These are phyloP conservation scores for Mortierella sp. DNA, from an alignment of 371 early-diverging fungal genomes.

Conservation along the genomic window DNA sequence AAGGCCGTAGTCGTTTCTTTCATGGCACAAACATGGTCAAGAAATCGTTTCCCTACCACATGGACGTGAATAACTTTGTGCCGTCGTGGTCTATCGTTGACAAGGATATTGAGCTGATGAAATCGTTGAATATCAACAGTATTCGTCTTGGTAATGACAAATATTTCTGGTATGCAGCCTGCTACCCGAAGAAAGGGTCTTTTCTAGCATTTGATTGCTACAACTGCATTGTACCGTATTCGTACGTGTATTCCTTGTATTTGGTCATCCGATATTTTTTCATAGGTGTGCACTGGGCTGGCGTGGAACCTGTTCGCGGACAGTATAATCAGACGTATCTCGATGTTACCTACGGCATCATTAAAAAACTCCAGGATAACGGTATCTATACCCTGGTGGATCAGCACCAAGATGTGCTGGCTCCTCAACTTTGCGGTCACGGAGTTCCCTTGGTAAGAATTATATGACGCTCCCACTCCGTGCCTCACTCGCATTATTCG, in stretches of 20 bases:
- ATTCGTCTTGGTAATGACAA: slow-evolving; percentile 60
- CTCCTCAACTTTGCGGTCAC: slow-evolving; percentile 64
- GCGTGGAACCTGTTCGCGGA: slow-evolving; percentile 67
- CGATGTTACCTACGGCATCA: slow-evolving; percentile 59
- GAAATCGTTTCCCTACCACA: slow-evolving; percentile 57
- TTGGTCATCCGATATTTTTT: no score
- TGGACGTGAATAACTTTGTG: slow-evolving; percentile 39
- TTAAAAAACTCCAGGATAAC: slow-evolving; percentile 59
- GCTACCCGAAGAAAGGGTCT: neutral
- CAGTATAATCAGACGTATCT: slow-evolving; percentile 63
- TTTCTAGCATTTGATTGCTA: neutral
- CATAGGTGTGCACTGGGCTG: slow-evolving; percentile 64
- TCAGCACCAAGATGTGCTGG: slow-evolving; percentile 60
- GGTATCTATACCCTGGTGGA: slow-evolving; percentile 59
- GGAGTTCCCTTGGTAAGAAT: slow-evolving; percentile 60
- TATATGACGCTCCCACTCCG: neutral
- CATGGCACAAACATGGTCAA: slow-evolving; percentile 61
- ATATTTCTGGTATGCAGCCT: no score
- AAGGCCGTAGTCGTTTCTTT: slow-evolving; percentile 57
- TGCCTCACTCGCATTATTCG: no score
- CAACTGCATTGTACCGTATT: no score
- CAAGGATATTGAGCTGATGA: slow-evolving; percentile 61
- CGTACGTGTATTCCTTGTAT: no score
- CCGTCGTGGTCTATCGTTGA: slow-evolving; percentile 61
- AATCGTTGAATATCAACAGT: slow-evolving; percentile 58